Percentiles rank a stretch among this genome's conserved stretches.
Evolutionary conservation across 2,329 filamentous ascomycete genomes (phyloP).

Genomic region (Mollisiaceae sp.): DNA sequence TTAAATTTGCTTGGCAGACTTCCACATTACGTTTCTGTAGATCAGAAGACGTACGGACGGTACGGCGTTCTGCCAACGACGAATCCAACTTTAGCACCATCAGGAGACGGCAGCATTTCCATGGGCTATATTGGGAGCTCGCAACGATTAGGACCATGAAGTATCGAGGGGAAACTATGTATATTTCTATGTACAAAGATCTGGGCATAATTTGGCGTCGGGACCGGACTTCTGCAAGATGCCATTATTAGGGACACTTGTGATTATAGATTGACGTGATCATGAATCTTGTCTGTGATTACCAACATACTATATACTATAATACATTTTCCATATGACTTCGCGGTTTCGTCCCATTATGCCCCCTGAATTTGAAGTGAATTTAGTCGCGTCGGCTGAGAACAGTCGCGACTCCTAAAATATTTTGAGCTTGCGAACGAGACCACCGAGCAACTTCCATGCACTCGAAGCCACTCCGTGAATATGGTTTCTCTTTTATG

Average conservation of each 20-base stretch:
- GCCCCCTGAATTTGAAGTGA: slow-evolving; percentile 1
- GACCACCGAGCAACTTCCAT: background rate
- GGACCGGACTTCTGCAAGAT: slow-evolving; percentile 14
- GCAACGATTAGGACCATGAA: slow-evolving; percentile 73
- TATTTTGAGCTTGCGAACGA: slow-evolving; percentile 1
- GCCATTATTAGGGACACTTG: slow-evolving; percentile 16
- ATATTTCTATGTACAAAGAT: slow-evolving; percentile 32
- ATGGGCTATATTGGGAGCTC: slow-evolving; percentile 67
- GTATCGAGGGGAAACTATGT: slow-evolving; percentile 12
- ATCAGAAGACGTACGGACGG: slow-evolving; percentile 93
- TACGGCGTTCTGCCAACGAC: slow-evolving; percentile 83
- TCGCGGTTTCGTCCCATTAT: background rate
- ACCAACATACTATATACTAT: background rate
- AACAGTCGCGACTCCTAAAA: slow-evolving; percentile 23
- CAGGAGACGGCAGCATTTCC: slow-evolving; percentile 48
- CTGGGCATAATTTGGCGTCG: slow-evolving; percentile 36
- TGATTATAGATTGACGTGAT: slow-evolving; percentile 29
- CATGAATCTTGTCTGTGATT: slow-evolving; percentile 18
- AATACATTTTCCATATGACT: background rate
- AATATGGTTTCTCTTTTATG: slow-evolving; percentile 39
- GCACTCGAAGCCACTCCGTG: slow-evolving; percentile 8
- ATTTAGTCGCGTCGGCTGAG: slow-evolving; percentile 26
- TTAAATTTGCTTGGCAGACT: slow-evolving; percentile 82
- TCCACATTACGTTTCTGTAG: slow-evolving; percentile 91
- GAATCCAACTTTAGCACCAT: slow-evolving; percentile 44